Conservation (phyloP, 2,329 filamentous ascomycete genomes). For the Diaporthe humulicola region DNA sequence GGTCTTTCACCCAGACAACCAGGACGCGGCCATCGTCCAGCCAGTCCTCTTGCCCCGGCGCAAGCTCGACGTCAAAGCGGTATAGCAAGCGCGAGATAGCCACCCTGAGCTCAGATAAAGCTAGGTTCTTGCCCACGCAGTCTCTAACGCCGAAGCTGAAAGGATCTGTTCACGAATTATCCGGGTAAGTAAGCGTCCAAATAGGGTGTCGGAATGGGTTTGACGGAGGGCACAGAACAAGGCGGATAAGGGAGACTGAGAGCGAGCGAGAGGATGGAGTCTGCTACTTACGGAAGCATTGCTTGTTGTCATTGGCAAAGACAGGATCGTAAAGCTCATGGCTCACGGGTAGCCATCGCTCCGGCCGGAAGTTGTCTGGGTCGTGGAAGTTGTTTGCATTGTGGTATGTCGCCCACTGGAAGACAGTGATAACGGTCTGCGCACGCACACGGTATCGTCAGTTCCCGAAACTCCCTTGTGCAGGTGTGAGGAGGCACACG, state of each 20-base stretch:
- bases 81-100: conserved; percentile 51
- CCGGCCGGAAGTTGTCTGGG: conserved; percentile 19
- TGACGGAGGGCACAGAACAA: neutral
- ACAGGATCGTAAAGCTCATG: conserved; percentile 8
- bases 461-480: neutral
- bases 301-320: conserved; percentile 25
- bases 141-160: conserved; percentile 42
- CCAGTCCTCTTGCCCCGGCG: conserved; percentile 26
- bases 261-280: neutral
- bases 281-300: conserved; percentile 31
- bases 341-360: conserved; percentile 13
- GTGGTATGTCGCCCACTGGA: conserved; percentile 37
- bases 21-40: neutral
- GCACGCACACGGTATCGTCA: neutral
- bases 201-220: neutral
- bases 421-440: conserved; percentile 32
- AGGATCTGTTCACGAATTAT: conserved; percentile 51
- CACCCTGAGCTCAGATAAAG: conserved; percentile 52
- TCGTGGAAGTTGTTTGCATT: conserved; percentile 33
- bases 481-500: neutral
- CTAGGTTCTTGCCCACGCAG: conserved; percentile 45
- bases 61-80: conserved; percentile 50
- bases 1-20: conserved; percentile 23
- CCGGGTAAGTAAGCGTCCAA: neutral
- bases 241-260: no score